Evolutionary conservation across 2,329 filamentous ascomycete species (phyloP), one percentile per base, ranked within the genome.

Genomic region (Chaetomiaceae sp.): DNA sequence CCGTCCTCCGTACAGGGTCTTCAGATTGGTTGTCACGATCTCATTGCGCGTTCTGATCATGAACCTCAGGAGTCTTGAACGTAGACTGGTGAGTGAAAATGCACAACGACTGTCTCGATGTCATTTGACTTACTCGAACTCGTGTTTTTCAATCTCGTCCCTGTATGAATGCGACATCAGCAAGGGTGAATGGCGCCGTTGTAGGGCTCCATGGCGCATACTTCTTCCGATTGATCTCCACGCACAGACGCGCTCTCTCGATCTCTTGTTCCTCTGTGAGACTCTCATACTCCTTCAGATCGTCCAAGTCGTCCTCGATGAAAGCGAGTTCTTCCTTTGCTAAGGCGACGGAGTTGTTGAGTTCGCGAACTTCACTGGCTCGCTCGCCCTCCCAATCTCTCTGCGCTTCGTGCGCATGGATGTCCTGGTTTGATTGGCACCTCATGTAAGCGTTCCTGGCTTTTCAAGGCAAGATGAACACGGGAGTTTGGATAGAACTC

Each of bases 31-130:
- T 2, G 53, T 56, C 5, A 74, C 58, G 12, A 58, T 58, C 0
- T 39, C 48, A 45, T 73, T 74, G 2, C 71, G 67, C 7, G 56
- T 62, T 3, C 48, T 54, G 8, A 74, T 59, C 0, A 72, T 51
- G 36, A 63, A 65, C 4, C 27, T 17, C 17, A 50, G 56, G 1
- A 69, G 56, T 22, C 64, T 45, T 12, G 11, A n/a, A 20, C n/a
- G 15, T 10, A 5, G 22, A 8, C 9, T 17, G 11, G 26, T 30
- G 6, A 38, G 34, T 68, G 42, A 24, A 20, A 29, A 15, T 6
- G 11, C 29, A 30, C 9, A 5, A 12, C 9, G 9, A 9, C 22
- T 9, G 22, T 9, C 22, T 6, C 9, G 22, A 24, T 24, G 22
- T 9, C 22, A 24, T 24, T 24, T 9, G 9, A 55, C 61, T 52